Evolutionary conservation across 768 basidiomycete species (phyloP).

Genomic region (Boletales sp.): DNA sequence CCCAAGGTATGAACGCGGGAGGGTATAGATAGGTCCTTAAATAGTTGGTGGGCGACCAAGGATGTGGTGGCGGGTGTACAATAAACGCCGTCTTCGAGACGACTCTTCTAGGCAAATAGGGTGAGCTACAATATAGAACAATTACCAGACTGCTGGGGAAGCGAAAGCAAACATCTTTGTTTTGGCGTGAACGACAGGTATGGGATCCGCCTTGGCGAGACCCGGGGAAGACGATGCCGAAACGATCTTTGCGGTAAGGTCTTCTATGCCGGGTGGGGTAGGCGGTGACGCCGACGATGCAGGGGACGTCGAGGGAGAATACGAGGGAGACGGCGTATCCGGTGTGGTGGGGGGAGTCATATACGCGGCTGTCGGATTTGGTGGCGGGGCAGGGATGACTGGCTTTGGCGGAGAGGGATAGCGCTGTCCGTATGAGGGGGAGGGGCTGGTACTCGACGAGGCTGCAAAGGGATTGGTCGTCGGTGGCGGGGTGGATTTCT

Average conservation of each 20-base stretch:
- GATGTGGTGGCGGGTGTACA: conserved; percentile 18
- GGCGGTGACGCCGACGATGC: conserved; percentile 61
- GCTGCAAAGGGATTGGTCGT: conserved; percentile 32
- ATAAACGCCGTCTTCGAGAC: conserved; percentile 30
- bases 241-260: conserved; percentile 46
- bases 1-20: conserved; percentile 7
- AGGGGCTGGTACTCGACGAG: conserved; percentile 27
- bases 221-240: conserved; percentile 38
- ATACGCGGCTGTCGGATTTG: conserved; percentile 15
- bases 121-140: conserved; percentile 14
- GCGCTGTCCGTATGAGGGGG: conserved; percentile 26
- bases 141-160: conserved; percentile 58
- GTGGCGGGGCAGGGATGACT: conserved; percentile 8
- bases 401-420: conserved; percentile 34
- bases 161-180: conserved; percentile 65
- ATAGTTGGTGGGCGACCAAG: conserved; percentile 19
- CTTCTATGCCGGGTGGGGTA: conserved; percentile 53
- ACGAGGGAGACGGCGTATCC: conserved; percentile 53
- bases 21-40: conserved; percentile 36
- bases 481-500: conserved; percentile 49
- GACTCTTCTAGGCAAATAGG: conserved; percentile 21
- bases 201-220: conserved; percentile 18
- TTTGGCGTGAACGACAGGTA: conserved; percentile 39
- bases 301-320: conserved; percentile 51
- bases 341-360: conserved; percentile 37